Base-by-base conservation (phyloP, 192 early-diverging fungal species). In the Coemansia sp. region DNA sequence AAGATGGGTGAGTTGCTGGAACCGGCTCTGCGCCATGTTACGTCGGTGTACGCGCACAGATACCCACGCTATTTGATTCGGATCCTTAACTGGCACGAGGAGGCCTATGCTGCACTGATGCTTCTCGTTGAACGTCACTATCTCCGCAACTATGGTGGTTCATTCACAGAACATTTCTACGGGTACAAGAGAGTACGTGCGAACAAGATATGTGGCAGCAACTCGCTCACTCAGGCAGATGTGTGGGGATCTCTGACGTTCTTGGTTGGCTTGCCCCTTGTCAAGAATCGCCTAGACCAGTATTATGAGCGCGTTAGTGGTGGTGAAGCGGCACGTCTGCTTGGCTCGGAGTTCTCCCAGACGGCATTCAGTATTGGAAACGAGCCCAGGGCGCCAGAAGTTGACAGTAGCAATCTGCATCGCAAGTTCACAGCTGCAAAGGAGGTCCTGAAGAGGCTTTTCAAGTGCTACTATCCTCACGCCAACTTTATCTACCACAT, bases 111-210 rank as follows among this genome's bases (percentile, higher is more conserved):
- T 0, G 51, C 87, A 6, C 55, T 93, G 8, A 94, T 94, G 93
- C 73, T 90, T 46, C 76, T 91, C 36, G 84, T 96, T 6, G 94
- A 97, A 74, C 77, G 85, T 10, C 90, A 95, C 67, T 96, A 95
- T 65, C 86, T 97, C 67, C 87, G 88, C 40, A 85, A 88, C 76
- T 93, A 89, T 73, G 88, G 88, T 55, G 89, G 83, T 1, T 92
- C 92, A 12, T 94, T 94, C 75, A 87, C 93, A n/a, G 95, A 97
- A 77, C 90, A 92, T 77, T 96, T 97, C 82, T 97, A 97, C 76
- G 94, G 94, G 6, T 72, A 91, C 22, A 93, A 93, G 77, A 80
- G 95, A 58, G 87, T 89, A 22, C 83, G 88, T 7, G 73, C 84
- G 45, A 71, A 74, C 69, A 83, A 62, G 54, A 65, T 77, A 40